A percentile compares a stretch with the other conserved stretches of the same genome.
These are phyloP conservation scores for Mallotus nudiflorus DNA, from an alignment of 345 rosid genomes.

Conservation along the genomic window DNA sequence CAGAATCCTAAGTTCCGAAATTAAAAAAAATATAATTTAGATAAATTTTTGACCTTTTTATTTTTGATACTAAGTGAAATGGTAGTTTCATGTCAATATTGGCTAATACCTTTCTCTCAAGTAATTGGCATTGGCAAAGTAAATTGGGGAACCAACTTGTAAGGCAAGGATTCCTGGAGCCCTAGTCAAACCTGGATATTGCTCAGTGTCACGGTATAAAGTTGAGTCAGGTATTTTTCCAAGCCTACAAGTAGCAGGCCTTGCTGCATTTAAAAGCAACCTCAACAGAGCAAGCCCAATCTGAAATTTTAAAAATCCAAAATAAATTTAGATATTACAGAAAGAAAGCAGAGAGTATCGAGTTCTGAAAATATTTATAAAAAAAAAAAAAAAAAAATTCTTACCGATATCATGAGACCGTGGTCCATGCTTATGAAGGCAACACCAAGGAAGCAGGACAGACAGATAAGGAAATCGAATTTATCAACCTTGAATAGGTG, in stretches of 20 bases:
- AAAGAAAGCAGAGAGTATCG: too few relatives aligned
- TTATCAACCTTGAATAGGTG: constrained; percentile 76
- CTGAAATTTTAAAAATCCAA: constrained; percentile 21
- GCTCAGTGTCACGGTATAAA: constrained; percentile 65
- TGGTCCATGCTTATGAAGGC: constrained; percentile 76
- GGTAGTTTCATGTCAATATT: too few relatives aligned
- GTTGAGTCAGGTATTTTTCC: constrained; percentile 59
- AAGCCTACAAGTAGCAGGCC: constrained; percentile 76
- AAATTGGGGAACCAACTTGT: constrained; percentile 86
- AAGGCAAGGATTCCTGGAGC: constrained; percentile 56
- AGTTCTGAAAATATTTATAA: too few relatives aligned
- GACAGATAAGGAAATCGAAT: constrained; percentile 76
- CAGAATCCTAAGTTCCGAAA: constrained; percentile 39
- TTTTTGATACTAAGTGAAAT: too few relatives aligned
- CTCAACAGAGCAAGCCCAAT: constrained; percentile 62
- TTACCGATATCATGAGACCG: constrained; percentile 78
- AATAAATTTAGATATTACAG: background rate
- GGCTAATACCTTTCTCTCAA: constrained; percentile 80
- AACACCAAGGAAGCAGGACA: constrained; percentile 76
- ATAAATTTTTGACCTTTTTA: background rate
- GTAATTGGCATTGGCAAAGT: constrained; percentile 73
- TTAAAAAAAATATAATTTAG: background rate
- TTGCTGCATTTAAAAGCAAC: constrained; percentile 64
- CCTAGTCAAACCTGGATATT: constrained; percentile 50
- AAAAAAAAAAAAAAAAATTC: background rate